These are phyloP conservation scores for Tephrocybe sp. DNA, from an alignment of 768 basidiomycete genomes.

Conservation along the genomic window DNA sequence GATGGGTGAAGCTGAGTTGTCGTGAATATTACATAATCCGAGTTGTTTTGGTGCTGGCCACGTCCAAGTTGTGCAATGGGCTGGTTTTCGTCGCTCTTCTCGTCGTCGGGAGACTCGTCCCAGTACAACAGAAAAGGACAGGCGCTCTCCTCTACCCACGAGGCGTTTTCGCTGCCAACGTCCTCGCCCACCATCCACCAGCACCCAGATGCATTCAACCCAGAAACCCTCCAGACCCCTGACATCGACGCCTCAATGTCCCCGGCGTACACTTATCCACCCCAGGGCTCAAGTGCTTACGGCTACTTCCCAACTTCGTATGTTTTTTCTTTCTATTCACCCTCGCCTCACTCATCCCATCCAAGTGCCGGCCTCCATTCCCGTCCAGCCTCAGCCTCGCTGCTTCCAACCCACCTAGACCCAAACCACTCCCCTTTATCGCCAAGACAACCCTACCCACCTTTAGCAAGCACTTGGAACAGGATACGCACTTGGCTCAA, in stretches of 20 bases:
- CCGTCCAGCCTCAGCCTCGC: constrained; percentile 45
- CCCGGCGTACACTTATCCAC: constrained; percentile 76
- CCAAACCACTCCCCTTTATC: constrained; percentile 42
- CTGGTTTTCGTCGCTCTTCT: constrained; percentile 71
- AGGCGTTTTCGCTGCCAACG: constrained; percentile 84
- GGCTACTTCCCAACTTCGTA: constrained; percentile 62
- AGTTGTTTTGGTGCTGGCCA: background rate
- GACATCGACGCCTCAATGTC: constrained; percentile 44
- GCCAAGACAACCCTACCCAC: constrained; percentile 59
- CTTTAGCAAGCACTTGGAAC: constrained; percentile 79
- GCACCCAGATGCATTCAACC: constrained; percentile 59
- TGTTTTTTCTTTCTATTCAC: constrained; percentile 11
- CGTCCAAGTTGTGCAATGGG: constrained; percentile 56
- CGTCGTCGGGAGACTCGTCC: constrained; percentile 40
- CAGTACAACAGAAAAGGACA: constrained; percentile 55
- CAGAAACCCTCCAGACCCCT: constrained; percentile 49
- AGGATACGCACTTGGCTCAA: constrained; percentile 80
- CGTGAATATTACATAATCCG: constrained; percentile 13
- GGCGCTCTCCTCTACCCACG: constrained; percentile 75
- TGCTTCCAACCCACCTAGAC: constrained; percentile 70
- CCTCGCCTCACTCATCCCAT: constrained; percentile 12
- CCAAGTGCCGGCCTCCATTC: constrained; percentile 38
- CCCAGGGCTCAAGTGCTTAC: constrained; percentile 55
- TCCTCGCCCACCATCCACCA: constrained; percentile 56
- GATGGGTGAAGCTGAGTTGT: no score